Base-by-base conservation (phyloP, 768 basidiomycete genomes). In the Cystofilobasidium bisporidii region DNA sequence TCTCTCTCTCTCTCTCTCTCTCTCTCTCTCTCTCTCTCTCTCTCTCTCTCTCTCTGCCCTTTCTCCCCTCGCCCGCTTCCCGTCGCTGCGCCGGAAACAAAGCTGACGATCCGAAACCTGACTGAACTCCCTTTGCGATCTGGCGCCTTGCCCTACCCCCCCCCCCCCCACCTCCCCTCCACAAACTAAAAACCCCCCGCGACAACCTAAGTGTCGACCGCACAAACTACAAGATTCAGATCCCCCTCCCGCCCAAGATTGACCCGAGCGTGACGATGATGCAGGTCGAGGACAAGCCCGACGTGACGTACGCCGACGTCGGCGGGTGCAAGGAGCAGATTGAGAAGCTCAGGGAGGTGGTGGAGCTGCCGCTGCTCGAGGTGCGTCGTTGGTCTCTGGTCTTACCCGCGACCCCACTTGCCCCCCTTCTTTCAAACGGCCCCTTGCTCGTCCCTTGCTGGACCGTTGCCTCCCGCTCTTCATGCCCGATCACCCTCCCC, bases 241-340 rank as follows among this genome's bases (percentile, higher is more conserved):
- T 99, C 71, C 96, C 96, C 28, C 79, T 98, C 15, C 96, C 96
- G 45, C 94, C 96, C 28, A 98, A 97, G 81, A 99, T 99, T 71
- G 96, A 99, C 76, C 91, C 96, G 4, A 94, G 92, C 0, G 96
- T 99, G 1, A 98, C 96, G 17, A 97, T 98, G 94, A 99, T 99
- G 96, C 76, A 78, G 71, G 74, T 76, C 61, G 71, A 72, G 66
- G 73, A 72, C 50, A 70, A 69, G 67, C 72, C 70, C 24, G 71
- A 71, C 53, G 91, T 97, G 45, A 97, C 94, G 2, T 98, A 98
- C 76, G 92, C 91, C 3, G 96, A 98, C 74, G 83, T 99, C 64
- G 96, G 96, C 70, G 96, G 96, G 6, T 98, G 96, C 79, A 98
- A 98, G 79, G 96, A 98, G 75, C 96, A 98, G 78, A 98, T 98